Base-by-base conservation (phyloP, 495 filamentous ascomycete genomes). In the Penicillium pancosmium region DNA sequence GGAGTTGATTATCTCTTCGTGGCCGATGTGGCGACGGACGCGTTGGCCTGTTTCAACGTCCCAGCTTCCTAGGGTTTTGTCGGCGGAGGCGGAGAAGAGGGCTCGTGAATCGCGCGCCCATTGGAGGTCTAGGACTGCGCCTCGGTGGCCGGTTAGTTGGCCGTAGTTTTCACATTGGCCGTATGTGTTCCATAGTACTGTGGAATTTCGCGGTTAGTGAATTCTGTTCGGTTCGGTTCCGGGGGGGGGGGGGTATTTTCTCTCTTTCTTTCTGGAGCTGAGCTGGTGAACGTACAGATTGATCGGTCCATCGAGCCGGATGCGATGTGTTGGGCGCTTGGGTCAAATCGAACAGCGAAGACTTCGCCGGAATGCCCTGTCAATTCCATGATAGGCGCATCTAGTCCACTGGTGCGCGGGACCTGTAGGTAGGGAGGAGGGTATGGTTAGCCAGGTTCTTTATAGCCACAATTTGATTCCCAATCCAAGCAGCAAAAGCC, bases 141-240 rank as follows among this genome's bases (percentile, higher is more conserved):
- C 91, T 73, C 89, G 89, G 75, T 98, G 94, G 13, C 95, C 95
- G 15, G 74, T 90, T 23, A 98, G 78, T 36, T 87, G 77, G 61
- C 93, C 91, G 66, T 96, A 96, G 74, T 98, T 98, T 66, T 94
- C 90, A 68, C 93, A 97, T 66, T 91, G 81, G 61, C 92, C 94
- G 59, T 89, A 91, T 7, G 92, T 93, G 66, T 89, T 85, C 94
- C 94, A 98, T 25, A 98, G 82, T 71, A 97, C 91, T 97, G 52
- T 52, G 23, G 23, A 23, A 3, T 4, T 40, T 40, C 36, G 4
- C 5, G 36, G 36, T 40, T 40, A 40, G 36, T 40, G 36, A 12
- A 9, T 23, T 23, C 2, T 15, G 15, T 7, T 19, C 13, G 16
- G 41, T 16, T 44, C n/a, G 7, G 9, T 13, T 10, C 19, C 1